A percentile compares a stretch with the other conserved stretches of the same genome.
Conservation (phyloP, 768 basidiomycete genomes). For the Bullera alba region DNA sequence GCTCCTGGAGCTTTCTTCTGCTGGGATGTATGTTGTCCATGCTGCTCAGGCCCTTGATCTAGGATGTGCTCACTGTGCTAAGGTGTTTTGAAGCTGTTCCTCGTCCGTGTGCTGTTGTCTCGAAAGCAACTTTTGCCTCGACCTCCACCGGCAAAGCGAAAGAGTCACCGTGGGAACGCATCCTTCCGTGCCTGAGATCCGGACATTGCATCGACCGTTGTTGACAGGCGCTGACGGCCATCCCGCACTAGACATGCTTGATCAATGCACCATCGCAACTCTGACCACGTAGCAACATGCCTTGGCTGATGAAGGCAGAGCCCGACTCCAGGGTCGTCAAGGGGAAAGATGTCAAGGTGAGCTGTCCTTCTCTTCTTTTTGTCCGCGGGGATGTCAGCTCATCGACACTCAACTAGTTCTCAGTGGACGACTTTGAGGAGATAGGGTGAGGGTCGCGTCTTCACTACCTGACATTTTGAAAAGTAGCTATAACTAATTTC, state of each 20-base stretch:
- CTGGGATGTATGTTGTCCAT: no score
- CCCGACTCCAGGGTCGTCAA: conserved; percentile 45
- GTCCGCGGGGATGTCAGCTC: neutral
- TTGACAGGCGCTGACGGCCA: neutral
- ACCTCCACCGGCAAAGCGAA: no score
- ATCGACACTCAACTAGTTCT: conserved; percentile 32
- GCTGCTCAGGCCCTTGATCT: no score
- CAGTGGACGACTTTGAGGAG: conserved; percentile 44
- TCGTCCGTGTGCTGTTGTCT: no score
- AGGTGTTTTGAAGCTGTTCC: no score
- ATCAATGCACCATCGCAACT: neutral
- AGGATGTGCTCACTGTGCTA: no score
- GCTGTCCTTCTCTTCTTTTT: conserved; percentile 1
- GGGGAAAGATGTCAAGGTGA: conserved; percentile 47
- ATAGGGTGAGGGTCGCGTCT: conserved; percentile 30
- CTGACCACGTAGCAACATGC: conserved; percentile 12
- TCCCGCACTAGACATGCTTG: neutral
- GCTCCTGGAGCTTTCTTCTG: no score
- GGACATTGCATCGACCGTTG: neutral
- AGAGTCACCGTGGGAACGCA: neutral
- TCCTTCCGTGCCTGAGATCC: neutral
- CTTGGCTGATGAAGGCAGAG: conserved; percentile 47
- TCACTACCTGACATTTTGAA: neutral
- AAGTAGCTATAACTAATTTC: neutral
- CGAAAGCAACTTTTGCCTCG: no score